These are phyloP conservation scores for Botryotinia convoluta DNA, from an alignment of 2,329 filamentous ascomycete species.

Conservation along the genomic window DNA sequence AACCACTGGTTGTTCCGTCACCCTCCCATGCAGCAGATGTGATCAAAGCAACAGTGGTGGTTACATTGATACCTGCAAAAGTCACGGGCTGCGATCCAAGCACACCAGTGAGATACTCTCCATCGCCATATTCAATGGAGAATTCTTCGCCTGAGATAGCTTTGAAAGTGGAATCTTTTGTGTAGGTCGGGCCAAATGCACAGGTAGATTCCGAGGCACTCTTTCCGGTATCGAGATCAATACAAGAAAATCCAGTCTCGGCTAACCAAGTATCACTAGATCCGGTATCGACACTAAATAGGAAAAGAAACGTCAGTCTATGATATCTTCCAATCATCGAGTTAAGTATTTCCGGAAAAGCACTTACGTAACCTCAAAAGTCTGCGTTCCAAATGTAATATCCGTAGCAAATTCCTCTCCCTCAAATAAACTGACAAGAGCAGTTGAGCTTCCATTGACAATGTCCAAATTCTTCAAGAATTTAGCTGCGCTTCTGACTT, in stretches of 20 bases:
- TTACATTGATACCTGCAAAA: conserved; percentile 47
- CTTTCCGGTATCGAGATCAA: conserved; percentile 33
- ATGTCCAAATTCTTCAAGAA: conserved; percentile 10
- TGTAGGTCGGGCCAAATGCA: conserved; percentile 24
- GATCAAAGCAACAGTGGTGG: conserved; percentile 48
- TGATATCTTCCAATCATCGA: too few species aligned
- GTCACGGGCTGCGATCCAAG: conserved; percentile 44
- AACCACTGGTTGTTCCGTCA: conserved; percentile 46
- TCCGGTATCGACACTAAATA: conserved; percentile 46
- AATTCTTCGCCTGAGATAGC: conserved; percentile 43
- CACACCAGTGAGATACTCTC: conserved; percentile 42
- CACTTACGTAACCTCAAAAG: conserved; percentile 33
- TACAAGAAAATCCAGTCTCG: conserved; percentile 38
- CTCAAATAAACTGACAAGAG: conserved; percentile 1
- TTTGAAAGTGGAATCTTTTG: conserved; percentile 37
- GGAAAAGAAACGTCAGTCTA: not conserved
- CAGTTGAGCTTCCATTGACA: conserved; percentile 1
- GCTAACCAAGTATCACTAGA: conserved; percentile 48
- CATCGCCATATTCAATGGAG: conserved; percentile 45
- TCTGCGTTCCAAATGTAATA: conserved; percentile 37
- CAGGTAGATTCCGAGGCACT: conserved; percentile 18
- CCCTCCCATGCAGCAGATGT: conserved; percentile 44
- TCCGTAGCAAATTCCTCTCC: conserved; percentile 21
- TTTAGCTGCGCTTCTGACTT: conserved; percentile 9
- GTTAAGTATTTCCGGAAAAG: not conserved